Evolutionary conservation across 768 basidiomycete species (phyloP).

Genomic region (Termitomyces sp.): DNA sequence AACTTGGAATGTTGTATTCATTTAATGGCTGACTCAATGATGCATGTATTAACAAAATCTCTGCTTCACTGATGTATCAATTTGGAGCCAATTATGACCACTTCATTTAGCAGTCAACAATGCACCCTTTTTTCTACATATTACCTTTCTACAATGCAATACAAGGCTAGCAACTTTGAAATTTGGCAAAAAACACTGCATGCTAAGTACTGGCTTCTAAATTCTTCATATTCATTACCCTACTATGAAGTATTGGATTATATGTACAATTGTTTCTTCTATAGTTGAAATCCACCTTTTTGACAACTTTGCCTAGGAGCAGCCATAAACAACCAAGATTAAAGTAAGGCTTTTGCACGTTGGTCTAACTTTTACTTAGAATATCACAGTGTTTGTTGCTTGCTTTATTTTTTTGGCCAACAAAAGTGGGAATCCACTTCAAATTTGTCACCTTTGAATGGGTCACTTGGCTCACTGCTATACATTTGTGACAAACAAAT

Average conservation of each 20-base stretch:
- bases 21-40: conserved; percentile 16
- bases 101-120: neutral
- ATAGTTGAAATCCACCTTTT: conserved; percentile 19
- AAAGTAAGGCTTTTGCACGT: neutral
- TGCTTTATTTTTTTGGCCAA: neutral
- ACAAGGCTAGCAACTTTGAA: too few species aligned
- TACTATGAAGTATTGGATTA: conserved; percentile 25
- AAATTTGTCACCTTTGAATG: too few species aligned
- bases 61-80: conserved; percentile 11
- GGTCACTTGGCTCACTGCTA: too few species aligned
- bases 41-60: conserved; percentile 12
- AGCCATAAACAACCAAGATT: conserved; percentile 5
- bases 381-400: neutral
- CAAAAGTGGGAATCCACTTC: neutral
- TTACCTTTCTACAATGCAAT: too few species aligned
- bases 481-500: too few species aligned
- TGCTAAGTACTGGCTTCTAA: conserved; percentile 25
- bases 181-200: too few species aligned
- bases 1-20: conserved; percentile 6
- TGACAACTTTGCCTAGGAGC: conserved; percentile 21
- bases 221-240: conserved; percentile 29
- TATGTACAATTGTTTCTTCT: conserved; percentile 17
- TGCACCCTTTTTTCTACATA: conserved; percentile 22
- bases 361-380: neutral
- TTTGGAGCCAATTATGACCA: neutral